Evolutionary conservation across 106 monocot species (phyloP).

Genomic region (Dioscorea alata): DNA sequence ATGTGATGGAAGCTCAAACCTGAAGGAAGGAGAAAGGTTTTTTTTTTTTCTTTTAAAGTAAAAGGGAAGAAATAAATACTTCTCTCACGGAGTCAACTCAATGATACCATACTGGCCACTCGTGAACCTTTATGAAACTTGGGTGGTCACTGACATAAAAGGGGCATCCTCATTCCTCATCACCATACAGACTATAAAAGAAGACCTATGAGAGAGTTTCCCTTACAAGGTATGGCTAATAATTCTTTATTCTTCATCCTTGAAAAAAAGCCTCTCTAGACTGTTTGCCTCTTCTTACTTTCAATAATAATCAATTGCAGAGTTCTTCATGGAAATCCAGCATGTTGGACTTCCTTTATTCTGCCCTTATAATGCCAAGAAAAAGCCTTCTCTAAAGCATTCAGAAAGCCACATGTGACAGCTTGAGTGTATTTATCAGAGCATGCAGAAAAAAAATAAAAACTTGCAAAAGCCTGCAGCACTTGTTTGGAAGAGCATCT

Average conservation of each 20-base stretch:
- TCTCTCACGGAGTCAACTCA: constrained; percentile 5
- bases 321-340: too few species aligned
- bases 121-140: constrained; percentile 2
- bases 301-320: too few species aligned
- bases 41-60: too few species aligned
- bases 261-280: too few species aligned
- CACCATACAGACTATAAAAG: not conserved
- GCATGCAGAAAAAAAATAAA: not conserved
- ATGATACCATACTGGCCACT: constrained; percentile 3
- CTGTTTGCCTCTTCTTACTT: too few species aligned
- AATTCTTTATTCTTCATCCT: not conserved
- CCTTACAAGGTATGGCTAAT: not conserved
- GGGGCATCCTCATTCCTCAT: not conserved
- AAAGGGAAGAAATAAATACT: not conserved
- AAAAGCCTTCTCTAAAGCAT: not conserved
- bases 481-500: not conserved
- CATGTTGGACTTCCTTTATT: not conserved
- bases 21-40: not conserved
- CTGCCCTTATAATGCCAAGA: not conserved
- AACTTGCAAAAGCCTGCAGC: not conserved
- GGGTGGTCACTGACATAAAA: not conserved
- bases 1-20: not conserved
- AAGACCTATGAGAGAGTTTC: not conserved
- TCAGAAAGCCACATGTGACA: constrained; percentile 1
- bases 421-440: not conserved